Conservation (phyloP, 345 rosid species). For the Ceriops zippeliana region DNA sequence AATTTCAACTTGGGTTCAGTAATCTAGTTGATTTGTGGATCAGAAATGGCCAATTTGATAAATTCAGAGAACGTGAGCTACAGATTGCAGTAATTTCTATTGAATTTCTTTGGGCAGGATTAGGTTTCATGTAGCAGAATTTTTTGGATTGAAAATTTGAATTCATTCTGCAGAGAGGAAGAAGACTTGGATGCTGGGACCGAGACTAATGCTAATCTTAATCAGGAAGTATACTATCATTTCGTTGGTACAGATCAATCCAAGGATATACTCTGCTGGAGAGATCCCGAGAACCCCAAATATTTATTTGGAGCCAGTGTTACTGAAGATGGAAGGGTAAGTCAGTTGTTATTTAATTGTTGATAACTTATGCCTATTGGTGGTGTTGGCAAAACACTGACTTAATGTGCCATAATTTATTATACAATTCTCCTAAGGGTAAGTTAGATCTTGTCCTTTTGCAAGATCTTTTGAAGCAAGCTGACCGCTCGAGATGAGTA, state of each 20-base stretch:
- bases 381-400: too few species aligned
- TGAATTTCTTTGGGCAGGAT: not conserved
- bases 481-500: not conserved
- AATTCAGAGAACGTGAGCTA: not conserved
- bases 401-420: not conserved
- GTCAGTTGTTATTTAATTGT: not conserved
- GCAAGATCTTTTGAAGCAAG: not conserved
- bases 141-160: not conserved
- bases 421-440: not conserved
- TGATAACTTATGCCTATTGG: too few species aligned
- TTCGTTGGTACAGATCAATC: conserved; percentile 68
- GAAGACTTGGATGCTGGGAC: conserved; percentile 84
- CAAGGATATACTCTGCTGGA: conserved; percentile 90
- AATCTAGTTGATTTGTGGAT: not conserved
- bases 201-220: conserved; percentile 78
- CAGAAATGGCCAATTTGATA: not conserved
- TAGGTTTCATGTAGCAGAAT: not conserved
- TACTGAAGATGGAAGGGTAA: conserved; percentile 90
- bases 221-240: conserved; percentile 82
- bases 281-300: conserved; percentile 75
- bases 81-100: not conserved
- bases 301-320: conserved; percentile 47
- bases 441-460: not conserved
- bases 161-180: conserved; percentile 55
- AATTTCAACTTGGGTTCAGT: not conserved